Evolutionary conservation across 306 rosid genomes (phyloP), one percentile per base, ranked within the genome.

Genomic region (Gastrolobium bilobum): DNA sequence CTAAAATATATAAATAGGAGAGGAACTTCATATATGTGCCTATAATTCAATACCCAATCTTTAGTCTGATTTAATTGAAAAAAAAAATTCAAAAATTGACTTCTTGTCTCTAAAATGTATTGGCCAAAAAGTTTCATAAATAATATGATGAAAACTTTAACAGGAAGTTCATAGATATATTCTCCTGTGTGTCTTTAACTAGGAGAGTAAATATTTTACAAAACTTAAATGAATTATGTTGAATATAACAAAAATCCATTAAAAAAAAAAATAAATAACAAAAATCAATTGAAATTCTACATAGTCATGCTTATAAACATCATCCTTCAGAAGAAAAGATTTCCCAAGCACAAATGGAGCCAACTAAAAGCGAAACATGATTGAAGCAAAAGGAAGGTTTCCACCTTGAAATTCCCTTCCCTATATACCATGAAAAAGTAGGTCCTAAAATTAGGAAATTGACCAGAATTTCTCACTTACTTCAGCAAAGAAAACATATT

Each of bases 401-500:
- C 65, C 33, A 44, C 44, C 53, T 37, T 29, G 2, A 14, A 26
- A 50, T 46, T 31, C 63, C 38, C 43, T 2, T n/a, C 58, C 57
- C 46, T 31, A 62, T 5, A 15, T 56, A 46, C 46, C 48, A 31
- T 60, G 11, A 29, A 47, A 38, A 67, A 72, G 10, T 30, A 47
- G 52, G 35, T 47, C 31, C 15, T 61, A 47, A 76, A 71, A 20
- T 20, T 20, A 71, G 59, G 61, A 80, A 76, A 20, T 29, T 68
- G 33, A 39, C 35, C 42, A 63, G 14, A 75, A 61, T 1, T 71
- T 73, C 59, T 71, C 72, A 71, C 97, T 91, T 88, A 95, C 99
- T 87, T 93, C 40, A 96, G 82, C 82, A 96, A 75, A 70, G 99
- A 85, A 39, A 93, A 85, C 87, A 90, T 42, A 84, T 87, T 86